phyloP scores from a whole-genome alignment of 148 eudicot genomes.

The Euryodendron excelsum region DNA sequence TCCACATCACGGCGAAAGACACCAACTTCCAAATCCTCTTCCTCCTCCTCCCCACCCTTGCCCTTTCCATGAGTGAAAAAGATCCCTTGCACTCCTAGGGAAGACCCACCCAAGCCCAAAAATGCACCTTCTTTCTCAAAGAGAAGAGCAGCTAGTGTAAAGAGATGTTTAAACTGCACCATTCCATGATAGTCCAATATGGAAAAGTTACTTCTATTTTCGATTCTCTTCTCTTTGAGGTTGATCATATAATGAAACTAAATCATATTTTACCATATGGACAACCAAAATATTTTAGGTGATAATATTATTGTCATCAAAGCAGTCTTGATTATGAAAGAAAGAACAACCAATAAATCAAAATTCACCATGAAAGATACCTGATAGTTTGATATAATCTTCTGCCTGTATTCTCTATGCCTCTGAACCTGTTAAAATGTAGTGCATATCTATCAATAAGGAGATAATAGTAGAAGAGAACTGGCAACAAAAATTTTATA shows the following conservation, averaged over 20 bases:
- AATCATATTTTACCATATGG: neutral
- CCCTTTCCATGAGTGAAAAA: too few relatives aligned
- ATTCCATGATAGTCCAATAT: neutral
- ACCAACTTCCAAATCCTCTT: too few relatives aligned
- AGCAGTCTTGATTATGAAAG: neutral
- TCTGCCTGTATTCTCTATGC: conserved; percentile 75
- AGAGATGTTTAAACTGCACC: neutral
- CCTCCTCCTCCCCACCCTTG: too few relatives aligned
- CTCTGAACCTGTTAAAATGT: conserved; percentile 54
- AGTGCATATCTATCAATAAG: conserved; percentile 7
- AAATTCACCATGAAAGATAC: conserved; percentile 29
- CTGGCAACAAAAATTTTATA: neutral
- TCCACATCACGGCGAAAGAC: too few relatives aligned
- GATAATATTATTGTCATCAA: neutral
- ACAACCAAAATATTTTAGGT: neutral
- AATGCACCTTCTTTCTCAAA: neutral
- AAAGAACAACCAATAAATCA: conserved; percentile 7
- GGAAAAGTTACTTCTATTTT: neutral
- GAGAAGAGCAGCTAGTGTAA: neutral
- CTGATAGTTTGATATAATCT: conserved; percentile 69
- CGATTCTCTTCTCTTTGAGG: neutral
- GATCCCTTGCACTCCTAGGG: too few relatives aligned
- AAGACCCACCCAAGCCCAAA: too few relatives aligned
- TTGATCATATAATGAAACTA: neutral
- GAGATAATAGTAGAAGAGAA: conserved; percentile 3